These are phyloP conservation scores for Cardiospermum halicacabum DNA, from an alignment of 345 rosid species.

Conservation along the genomic window DNA sequence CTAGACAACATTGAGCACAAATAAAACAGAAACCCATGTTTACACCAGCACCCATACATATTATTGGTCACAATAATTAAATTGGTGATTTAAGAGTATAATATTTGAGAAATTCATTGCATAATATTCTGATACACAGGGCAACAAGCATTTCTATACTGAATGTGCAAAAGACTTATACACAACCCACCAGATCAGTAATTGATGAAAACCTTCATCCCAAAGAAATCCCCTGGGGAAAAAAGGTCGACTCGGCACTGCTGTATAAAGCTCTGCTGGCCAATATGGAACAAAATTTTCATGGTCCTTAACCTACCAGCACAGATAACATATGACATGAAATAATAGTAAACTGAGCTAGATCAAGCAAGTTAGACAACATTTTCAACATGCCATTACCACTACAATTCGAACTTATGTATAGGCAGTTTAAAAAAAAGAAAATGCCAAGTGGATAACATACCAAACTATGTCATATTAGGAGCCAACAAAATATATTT, in stretches of 20 bases:
- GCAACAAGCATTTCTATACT: slow-evolving; percentile 1
- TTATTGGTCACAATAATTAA: slow-evolving; percentile 5
- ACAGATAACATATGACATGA: slow-evolving; percentile 26
- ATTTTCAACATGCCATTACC: not conserved
- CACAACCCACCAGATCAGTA: slow-evolving; percentile 68
- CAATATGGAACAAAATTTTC: slow-evolving; percentile 61
- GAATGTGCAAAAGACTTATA: slow-evolving; percentile 6
- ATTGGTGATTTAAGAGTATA: slow-evolving; percentile 13
- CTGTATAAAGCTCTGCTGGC: slow-evolving; percentile 94
- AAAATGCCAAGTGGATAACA: not conserved
- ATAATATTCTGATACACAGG: not conserved
- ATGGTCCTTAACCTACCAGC: slow-evolving; percentile 45
- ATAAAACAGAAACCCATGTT: not conserved
- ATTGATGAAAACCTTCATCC: slow-evolving; percentile 99
- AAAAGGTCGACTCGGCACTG: slow-evolving; percentile 90
- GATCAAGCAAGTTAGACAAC: not conserved
- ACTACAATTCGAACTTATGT: not conserved
- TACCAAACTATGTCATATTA: not conserved
- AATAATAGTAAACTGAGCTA: slow-evolving; percentile 6
- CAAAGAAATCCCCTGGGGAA: slow-evolving; percentile 95
- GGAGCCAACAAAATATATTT: not conserved
- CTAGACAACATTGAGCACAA: slow-evolving; percentile 37
- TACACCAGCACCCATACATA: slow-evolving; percentile 5
- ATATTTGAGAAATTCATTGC: slow-evolving; percentile 1
- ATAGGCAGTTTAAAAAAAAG: not conserved